Percentiles rank a stretch among this genome's conserved stretches.
Conservation (phyloP, 1,284 basidiomycete genomes). For the Ceratobasidium theobromae region DNA sequence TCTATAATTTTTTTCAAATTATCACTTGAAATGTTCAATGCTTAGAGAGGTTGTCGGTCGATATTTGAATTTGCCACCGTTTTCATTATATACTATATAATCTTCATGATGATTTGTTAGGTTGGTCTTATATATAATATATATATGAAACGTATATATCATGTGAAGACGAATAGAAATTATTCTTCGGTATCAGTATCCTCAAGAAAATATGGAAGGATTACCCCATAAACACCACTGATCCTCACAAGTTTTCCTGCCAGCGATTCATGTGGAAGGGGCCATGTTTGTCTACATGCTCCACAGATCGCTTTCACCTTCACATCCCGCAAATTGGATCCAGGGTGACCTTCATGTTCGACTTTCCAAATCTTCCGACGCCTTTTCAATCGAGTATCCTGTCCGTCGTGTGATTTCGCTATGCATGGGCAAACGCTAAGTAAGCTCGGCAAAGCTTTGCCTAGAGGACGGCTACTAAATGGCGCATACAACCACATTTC, state of each 20-base stretch:
- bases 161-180: no score
- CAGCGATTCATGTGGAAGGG: background rate
- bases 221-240: background rate
- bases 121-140: no score
- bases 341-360: background rate
- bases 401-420: background rate
- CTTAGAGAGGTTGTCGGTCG: no score
- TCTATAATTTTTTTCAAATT: no score
- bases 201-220: background rate
- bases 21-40: no score
- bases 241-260: background rate
- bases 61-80: no score
- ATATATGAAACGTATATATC: no score
- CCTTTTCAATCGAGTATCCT: background rate
- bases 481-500: constrained; percentile 16
- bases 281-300: background rate
- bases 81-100: no score
- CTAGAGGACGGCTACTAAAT: constrained; percentile 17
- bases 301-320: background rate
- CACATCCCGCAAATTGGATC: background rate
- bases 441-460: constrained; percentile 4
- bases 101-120: no score
- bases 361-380: constrained; percentile 15
- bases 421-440: constrained; percentile 2
- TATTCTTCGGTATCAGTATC: background rate